Evolutionary conservation across 2,329 filamentous ascomycete genomes (phyloP).

Genomic region (Dichotomopilus funicola): DNA sequence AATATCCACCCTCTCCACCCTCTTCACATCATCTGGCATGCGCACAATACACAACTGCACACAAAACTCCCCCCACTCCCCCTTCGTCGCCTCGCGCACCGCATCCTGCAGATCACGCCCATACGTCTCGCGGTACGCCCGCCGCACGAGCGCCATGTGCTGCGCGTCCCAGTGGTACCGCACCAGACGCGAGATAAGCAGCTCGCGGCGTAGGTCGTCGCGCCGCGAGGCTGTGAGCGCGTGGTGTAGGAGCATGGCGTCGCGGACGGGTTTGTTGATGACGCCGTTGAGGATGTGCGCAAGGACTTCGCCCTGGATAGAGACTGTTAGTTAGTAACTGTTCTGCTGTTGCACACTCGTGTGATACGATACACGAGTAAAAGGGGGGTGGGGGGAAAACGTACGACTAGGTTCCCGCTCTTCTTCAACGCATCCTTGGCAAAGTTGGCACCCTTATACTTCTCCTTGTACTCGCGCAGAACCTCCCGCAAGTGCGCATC

Average conservation of each 20-base stretch:
- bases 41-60: slow-evolving; percentile 59
- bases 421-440: slow-evolving; percentile 80
- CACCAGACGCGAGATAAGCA: slow-evolving; percentile 82
- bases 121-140: slow-evolving; percentile 74
- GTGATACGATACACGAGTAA: not conserved
- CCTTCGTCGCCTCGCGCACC: slow-evolving; percentile 67
- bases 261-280: slow-evolving; percentile 90
- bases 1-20: slow-evolving; percentile 37
- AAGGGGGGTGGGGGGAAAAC: slow-evolving; percentile 32
- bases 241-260: slow-evolving; percentile 85
- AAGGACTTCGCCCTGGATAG: slow-evolving; percentile 69
- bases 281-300: slow-evolving; percentile 94
- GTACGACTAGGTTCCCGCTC: slow-evolving; percentile 85
- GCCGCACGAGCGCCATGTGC: slow-evolving; percentile 74
- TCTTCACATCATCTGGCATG: slow-evolving; percentile 53
- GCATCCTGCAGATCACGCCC: slow-evolving; percentile 66
- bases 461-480: slow-evolving; percentile 66
- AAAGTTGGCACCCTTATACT: slow-evolving; percentile 68
- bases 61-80: slow-evolving; percentile 73
- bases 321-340: not conserved
- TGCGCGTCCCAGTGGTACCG: slow-evolving; percentile 86
- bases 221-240: slow-evolving; percentile 69
- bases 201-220: slow-evolving; percentile 69
- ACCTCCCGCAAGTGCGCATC: slow-evolving; percentile 78
- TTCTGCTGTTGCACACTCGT: not conserved